Percentiles rank a stretch among this genome's conserved stretches.
Conservation (phyloP, 257 asterid genomes). For the Dorcoceras hygrometricum region DNA sequence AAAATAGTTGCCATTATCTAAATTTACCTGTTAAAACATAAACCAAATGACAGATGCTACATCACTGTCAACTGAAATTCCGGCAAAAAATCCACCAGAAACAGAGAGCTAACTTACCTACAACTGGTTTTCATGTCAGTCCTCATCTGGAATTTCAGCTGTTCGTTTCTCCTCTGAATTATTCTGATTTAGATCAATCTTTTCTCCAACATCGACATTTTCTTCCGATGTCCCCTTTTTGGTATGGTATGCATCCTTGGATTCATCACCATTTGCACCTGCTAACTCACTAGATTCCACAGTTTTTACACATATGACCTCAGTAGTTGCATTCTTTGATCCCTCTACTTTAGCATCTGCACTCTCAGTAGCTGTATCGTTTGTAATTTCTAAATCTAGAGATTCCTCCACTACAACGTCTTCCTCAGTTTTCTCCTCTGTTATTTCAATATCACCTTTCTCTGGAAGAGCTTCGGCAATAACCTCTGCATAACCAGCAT, state of each 20-base stretch:
- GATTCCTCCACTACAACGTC: constrained; percentile 18
- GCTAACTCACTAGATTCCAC: constrained; percentile 20
- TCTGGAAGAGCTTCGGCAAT: constrained; percentile 18
- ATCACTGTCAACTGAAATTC: neutral
- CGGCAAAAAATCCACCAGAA: neutral
- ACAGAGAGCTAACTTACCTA: neutral
- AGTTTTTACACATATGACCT: neutral
- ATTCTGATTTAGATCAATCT: constrained; percentile 17
- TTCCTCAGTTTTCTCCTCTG: constrained; percentile 24
- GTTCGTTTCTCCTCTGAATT: constrained; percentile 27
- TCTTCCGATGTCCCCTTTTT: constrained; percentile 18
- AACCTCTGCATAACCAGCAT: constrained; percentile 20
- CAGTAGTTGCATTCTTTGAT: constrained; percentile 19
- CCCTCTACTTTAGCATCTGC: constrained; percentile 13
- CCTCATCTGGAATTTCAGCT: constrained; percentile 15
- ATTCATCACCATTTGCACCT: neutral
- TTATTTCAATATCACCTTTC: constrained; percentile 20
- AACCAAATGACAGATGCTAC: neutral
- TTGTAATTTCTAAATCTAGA: neutral
- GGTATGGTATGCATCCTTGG: constrained; percentile 13
- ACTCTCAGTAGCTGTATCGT: constrained; percentile 18
- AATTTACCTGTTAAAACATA: neutral
- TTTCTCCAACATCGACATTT: constrained; percentile 23
- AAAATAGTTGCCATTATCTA: neutral
- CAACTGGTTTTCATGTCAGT: neutral